Percentiles rank a stretch among this genome's conserved stretches.
Conservation (phyloP, 1,284 basidiomycete species). For the Anthracocystis panici-leucophaei region DNA sequence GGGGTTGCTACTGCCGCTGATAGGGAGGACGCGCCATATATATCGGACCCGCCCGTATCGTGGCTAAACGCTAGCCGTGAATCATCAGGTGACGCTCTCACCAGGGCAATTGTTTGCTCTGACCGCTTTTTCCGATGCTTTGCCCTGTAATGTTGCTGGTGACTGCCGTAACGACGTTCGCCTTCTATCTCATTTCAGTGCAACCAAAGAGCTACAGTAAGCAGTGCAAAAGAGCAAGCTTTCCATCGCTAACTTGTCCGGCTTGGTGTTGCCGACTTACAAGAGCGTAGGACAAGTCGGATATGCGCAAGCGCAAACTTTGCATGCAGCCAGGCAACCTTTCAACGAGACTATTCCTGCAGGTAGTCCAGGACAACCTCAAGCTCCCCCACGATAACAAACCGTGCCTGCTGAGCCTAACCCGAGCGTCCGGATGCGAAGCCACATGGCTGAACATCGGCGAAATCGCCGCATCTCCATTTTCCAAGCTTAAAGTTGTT, state of each 20-base stretch:
- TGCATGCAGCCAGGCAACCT: too few species aligned
- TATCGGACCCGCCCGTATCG: neutral
- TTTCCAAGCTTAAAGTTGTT: neutral
- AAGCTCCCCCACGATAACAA: neutral
- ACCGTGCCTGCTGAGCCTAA: too few species aligned
- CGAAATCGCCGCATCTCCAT: conserved; percentile 9
- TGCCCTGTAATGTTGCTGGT: neutral
- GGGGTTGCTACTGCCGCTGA: neutral
- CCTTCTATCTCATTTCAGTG: too few species aligned
- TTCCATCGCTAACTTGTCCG: neutral
- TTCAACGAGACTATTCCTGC: too few species aligned
- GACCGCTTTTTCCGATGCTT: conserved; percentile 3
- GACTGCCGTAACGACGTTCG: too few species aligned
- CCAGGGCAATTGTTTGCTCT: neutral
- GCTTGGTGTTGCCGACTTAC: neutral
- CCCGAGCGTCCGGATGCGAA: too few species aligned
- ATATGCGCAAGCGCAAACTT: conserved; percentile 1
- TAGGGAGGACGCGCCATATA: neutral
- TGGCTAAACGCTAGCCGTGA: neutral
- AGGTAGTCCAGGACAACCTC: neutral
- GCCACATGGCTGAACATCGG: conserved; percentile 5
- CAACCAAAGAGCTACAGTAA: too few species aligned
- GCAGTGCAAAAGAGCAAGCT: too few species aligned
- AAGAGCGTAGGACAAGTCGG: conserved; percentile 1
- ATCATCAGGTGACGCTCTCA: neutral